Evolutionary conservation across 768 basidiomycete species (phyloP).

Genomic region (Suillus fuscotomentosus): DNA sequence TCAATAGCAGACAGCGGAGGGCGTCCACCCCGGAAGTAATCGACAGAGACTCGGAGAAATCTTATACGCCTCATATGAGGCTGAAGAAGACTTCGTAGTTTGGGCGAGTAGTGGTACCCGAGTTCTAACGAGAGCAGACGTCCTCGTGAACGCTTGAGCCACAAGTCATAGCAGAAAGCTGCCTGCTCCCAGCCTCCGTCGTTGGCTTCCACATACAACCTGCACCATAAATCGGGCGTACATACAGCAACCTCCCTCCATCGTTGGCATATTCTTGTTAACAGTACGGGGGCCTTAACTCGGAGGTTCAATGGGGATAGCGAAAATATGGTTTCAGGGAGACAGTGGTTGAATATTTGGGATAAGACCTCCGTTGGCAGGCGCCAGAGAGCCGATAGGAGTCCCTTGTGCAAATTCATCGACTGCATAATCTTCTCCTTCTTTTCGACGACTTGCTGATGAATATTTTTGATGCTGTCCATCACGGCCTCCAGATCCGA

Average conservation of each 20-base stretch:
- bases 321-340: slow-evolving; percentile 15
- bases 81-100: slow-evolving; percentile 12
- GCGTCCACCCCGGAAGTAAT: slow-evolving; percentile 7
- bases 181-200: background rate
- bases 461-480: no score
- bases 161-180: slow-evolving; percentile 10
- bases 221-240: slow-evolving; percentile 47
- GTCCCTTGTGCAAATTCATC: slow-evolving; percentile 19
- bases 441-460: slow-evolving; percentile 9
- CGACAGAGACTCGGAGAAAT: background rate
- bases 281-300: slow-evolving; percentile 32
- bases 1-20: background rate
- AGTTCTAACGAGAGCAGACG: slow-evolving; percentile 20
- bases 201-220: slow-evolving; percentile 25
- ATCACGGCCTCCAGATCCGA: no score
- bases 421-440: slow-evolving; percentile 14
- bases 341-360: slow-evolving; percentile 44
- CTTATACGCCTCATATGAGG: slow-evolving; percentile 2
- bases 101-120: background rate
- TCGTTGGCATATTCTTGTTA: slow-evolving; percentile 39
- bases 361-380: slow-evolving; percentile 46
- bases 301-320: background rate
- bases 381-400: slow-evolving; percentile 31
- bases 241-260: slow-evolving; percentile 41
- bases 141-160: slow-evolving; percentile 13